Percentiles rank a stretch among this genome's conserved stretches.
Evolutionary conservation across 257 asterid genomes (phyloP).

Genomic region (Solanum paucissectum): DNA sequence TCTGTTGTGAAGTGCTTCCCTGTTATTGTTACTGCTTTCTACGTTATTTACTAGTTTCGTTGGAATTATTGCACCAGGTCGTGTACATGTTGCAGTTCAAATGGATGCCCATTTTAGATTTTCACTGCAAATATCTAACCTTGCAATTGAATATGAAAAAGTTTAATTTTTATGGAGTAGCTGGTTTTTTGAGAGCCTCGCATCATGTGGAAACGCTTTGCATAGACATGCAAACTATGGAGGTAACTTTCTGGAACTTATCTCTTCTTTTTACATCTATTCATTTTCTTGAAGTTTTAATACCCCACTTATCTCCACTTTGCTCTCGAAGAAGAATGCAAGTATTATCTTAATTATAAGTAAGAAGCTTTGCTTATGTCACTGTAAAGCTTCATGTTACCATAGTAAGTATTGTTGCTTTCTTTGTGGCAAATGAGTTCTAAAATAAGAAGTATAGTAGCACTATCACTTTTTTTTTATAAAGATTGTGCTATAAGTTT

Average conservation of each 20-base stretch:
- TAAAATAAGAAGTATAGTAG: not conserved
- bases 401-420: not conserved
- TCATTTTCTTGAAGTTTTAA: not conserved
- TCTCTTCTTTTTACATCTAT: not conserved
- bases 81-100: not conserved
- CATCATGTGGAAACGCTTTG: not conserved
- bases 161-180: not conserved
- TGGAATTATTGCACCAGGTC: not conserved
- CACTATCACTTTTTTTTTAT: too few species aligned
- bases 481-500: too few species aligned
- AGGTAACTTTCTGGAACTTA: not conserved
- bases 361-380: not conserved
- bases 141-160: not conserved
- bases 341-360: not conserved
- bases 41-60: not conserved
- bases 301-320: not conserved
- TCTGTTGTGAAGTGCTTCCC: not conserved
- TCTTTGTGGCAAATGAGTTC: not conserved
- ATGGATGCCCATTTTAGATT: not conserved
- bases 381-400: not conserved
- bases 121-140: not conserved
- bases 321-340: not conserved
- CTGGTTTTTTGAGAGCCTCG: not conserved
- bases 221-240: not conserved
- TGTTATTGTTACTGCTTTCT: not conserved